Conservation (phyloP, 148 eudicot species). For the Diospyros lotus region DNA sequence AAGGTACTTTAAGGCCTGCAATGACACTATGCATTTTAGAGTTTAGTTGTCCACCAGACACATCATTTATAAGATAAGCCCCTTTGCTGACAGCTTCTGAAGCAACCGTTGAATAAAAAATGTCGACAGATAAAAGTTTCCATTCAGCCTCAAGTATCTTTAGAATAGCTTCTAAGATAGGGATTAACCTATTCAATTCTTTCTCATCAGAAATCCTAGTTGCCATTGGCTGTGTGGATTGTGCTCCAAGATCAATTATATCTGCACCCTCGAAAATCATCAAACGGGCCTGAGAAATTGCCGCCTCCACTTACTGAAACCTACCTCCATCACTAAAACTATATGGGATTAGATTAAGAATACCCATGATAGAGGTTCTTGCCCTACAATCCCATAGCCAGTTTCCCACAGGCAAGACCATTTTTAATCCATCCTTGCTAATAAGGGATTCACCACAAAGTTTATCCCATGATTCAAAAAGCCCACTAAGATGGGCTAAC, state of each 20-base stretch:
- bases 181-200: constrained; percentile 75
- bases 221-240: constrained; percentile 91
- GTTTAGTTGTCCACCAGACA: constrained; percentile 76
- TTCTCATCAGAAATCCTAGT: constrained; percentile 58
- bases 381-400: constrained; percentile 69
- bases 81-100: constrained; percentile 72
- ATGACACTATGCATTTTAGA: constrained; percentile 55
- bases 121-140: constrained; percentile 73
- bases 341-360: constrained; percentile 87
- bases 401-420: constrained; percentile 76
- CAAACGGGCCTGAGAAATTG: constrained; percentile 48
- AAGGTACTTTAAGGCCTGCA: constrained; percentile 64
- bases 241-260: constrained; percentile 91
- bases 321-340: constrained; percentile 95
- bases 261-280: constrained; percentile 84
- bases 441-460: constrained; percentile 80
- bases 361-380: constrained; percentile 78
- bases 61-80: constrained; percentile 79
- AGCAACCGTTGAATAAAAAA: constrained; percentile 79
- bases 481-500: constrained; percentile 47
- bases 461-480: constrained; percentile 83
- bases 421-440: constrained; percentile 75
- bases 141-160: constrained; percentile 59
- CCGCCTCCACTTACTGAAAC: constrained; percentile 52
- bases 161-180: constrained; percentile 62